Conservation (phyloP, 176 grass and related monocot genomes). For the Olyra latifolia region DNA sequence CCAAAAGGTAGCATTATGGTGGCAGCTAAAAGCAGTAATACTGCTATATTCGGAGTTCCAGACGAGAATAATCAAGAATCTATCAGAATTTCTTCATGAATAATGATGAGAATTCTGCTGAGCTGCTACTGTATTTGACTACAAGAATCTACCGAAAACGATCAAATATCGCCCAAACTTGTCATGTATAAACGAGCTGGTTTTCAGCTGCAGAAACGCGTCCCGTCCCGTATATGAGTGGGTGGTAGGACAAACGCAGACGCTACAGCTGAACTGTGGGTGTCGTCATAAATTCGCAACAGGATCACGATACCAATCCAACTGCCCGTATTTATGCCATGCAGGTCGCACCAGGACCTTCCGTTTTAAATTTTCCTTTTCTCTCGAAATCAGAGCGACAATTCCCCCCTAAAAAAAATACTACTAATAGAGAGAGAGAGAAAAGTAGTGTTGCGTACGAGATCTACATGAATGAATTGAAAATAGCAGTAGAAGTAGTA, state of each 20-base stretch:
- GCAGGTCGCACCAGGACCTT: conserved; percentile 20
- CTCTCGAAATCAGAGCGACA: neutral
- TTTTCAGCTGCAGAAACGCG: neutral
- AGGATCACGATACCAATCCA: conserved; percentile 25
- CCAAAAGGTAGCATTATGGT: no score
- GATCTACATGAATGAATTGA: neutral
- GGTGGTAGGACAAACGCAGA: neutral
- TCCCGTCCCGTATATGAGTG: neutral
- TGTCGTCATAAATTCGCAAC: conserved; percentile 40
- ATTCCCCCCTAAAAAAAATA: neutral
- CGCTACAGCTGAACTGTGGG: neutral
- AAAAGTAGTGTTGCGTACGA: neutral
- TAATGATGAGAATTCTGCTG: neutral
- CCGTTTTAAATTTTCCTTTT: neutral
- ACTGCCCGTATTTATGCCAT: conserved; percentile 44
- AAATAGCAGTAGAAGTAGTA: neutral
- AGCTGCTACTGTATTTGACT: neutral
- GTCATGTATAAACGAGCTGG: neutral
- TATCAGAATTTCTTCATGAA: neutral
- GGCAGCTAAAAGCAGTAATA: no score
- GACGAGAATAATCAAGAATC: neutral
- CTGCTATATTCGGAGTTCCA: neutral
- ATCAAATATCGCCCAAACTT: neutral
- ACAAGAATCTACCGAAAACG: neutral
- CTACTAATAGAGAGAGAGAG: neutral